These are phyloP conservation scores for Picea glauca DNA, from an alignment of 75 land plant genomes.

Conservation along the genomic window DNA sequence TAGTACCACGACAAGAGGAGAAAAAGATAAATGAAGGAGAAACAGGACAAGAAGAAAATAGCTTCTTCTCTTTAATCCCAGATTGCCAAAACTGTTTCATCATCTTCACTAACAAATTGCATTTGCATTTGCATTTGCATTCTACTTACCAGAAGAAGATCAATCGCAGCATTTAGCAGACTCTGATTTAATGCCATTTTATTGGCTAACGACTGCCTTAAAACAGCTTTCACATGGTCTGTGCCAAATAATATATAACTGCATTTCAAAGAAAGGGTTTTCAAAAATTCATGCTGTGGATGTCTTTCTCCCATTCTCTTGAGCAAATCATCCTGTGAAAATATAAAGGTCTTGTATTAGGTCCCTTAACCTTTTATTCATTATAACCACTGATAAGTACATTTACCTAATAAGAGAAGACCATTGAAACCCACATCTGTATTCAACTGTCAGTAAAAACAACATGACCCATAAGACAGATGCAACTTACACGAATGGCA, in stretches of 20 bases:
- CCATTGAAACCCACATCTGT: neutral
- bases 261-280: slow-evolving; percentile 57
- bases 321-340: slow-evolving; percentile 62
- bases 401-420: slow-evolving; percentile 2
- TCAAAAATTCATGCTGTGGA: slow-evolving; percentile 65
- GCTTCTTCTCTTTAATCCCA: neutral
- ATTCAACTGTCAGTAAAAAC: neutral
- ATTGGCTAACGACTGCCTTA: slow-evolving; percentile 20
- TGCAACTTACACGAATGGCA: slow-evolving; percentile 37
- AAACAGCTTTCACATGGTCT: slow-evolving; percentile 54
- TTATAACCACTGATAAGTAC: neutral
- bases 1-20: no score
- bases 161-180: slow-evolving; percentile 24
- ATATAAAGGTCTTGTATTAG: neutral
- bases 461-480: neutral
- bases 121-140: neutral
- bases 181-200: slow-evolving; percentile 26
- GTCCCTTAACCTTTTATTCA: neutral
- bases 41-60: neutral
- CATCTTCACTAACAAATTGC: no score
- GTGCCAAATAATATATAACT: slow-evolving; percentile 56
- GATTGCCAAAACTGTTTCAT: no score
- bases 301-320: slow-evolving; percentile 66
- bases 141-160: slow-evolving; percentile 64
- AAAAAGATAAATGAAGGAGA: neutral